These are phyloP conservation scores for Albugo candida DNA, from an alignment of 352 stramenopile species.

Conservation along the genomic window DNA sequence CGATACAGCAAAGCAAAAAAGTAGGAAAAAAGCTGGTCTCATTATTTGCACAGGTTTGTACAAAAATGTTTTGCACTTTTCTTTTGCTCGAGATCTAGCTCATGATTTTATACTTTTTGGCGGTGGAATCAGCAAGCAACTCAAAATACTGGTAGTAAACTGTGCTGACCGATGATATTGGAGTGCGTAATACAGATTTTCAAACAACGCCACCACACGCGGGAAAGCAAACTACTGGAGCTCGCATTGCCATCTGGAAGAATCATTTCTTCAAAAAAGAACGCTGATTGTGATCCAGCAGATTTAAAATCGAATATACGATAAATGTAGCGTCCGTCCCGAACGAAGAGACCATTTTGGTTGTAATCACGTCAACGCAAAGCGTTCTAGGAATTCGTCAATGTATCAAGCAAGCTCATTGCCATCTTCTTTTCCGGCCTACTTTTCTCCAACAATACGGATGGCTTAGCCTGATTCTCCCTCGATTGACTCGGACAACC, in stretches of 20 bases:
- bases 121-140: slow-evolving; percentile 34
- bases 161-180: slow-evolving; percentile 63
- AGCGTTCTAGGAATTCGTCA: slow-evolving; percentile 69
- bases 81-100: neutral
- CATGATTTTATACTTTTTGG: neutral
- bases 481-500: neutral
- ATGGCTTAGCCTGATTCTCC: too few species aligned
- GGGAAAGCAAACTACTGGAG: slow-evolving; percentile 64
- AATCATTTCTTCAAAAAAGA: slow-evolving; percentile 80
- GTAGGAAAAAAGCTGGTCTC: too few species aligned
- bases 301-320: slow-evolving; percentile 25
- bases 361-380: slow-evolving; percentile 60
- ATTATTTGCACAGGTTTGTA: too few species aligned
- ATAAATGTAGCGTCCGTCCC: slow-evolving; percentile 74
- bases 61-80: neutral
- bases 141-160: slow-evolving; percentile 56
- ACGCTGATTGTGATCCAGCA: slow-evolving; percentile 20
- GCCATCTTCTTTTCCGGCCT: neutral
- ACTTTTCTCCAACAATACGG: too few species aligned
- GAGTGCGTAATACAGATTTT: slow-evolving; percentile 70
- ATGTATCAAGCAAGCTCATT: slow-evolving; percentile 48
- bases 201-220: slow-evolving; percentile 66
- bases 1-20: too few species aligned
- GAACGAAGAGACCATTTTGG: slow-evolving; percentile 66
- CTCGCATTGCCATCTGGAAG: slow-evolving; percentile 72